phyloP scores from a whole-genome alignment of 306 rosid species.

The Ormosia semicastrata region DNA sequence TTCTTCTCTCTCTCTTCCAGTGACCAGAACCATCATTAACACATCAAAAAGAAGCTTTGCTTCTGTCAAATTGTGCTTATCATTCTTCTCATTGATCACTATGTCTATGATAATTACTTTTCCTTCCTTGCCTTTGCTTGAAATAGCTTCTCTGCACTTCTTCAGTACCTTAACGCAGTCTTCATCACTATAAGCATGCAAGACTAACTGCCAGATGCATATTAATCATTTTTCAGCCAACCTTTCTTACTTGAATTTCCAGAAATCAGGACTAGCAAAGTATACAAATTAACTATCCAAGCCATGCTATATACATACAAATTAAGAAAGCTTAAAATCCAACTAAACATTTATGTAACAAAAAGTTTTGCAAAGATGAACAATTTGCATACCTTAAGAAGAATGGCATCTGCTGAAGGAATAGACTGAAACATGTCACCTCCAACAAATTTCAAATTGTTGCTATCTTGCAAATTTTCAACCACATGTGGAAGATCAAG shows the following conservation, averaged over 20 bases:
- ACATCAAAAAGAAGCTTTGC: slow-evolving; percentile 41
- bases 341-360: not conserved
- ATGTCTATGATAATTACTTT: slow-evolving; percentile 54
- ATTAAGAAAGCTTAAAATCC: not conserved
- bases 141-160: slow-evolving; percentile 49
- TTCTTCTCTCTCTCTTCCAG: slow-evolving; percentile 51
- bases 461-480: not conserved
- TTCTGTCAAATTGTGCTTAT: slow-evolving; percentile 26
- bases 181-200: slow-evolving; percentile 42
- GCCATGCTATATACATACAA: not conserved
- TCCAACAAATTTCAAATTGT: slow-evolving; percentile 33
- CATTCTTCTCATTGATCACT: slow-evolving; percentile 42
- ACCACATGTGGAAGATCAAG: slow-evolving; percentile 40
- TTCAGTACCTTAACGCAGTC: slow-evolving; percentile 46
- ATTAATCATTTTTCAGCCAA: not conserved
- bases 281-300: not conserved
- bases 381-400: slow-evolving; percentile 32
- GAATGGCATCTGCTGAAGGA: slow-evolving; percentile 40
- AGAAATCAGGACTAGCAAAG: not conserved
- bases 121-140: slow-evolving; percentile 36
- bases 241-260: not conserved
- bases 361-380: not conserved
- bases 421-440: slow-evolving; percentile 42
- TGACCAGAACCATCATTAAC: slow-evolving; percentile 46
- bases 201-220: slow-evolving; percentile 34